Conservation (phyloP, 345 rosid species). For the Eucalyptus virginea region DNA sequence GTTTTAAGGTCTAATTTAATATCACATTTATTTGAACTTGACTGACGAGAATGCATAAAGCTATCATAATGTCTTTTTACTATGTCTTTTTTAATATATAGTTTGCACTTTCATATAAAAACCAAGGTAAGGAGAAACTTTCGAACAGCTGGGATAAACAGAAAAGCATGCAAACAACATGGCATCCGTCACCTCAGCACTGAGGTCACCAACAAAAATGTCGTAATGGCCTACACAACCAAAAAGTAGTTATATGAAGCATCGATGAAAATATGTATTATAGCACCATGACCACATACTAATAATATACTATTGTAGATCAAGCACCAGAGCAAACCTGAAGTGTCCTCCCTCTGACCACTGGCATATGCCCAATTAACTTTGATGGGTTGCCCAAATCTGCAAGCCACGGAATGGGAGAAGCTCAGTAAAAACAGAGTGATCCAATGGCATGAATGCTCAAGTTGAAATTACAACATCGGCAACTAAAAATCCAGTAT, state of each 20-base stretch:
- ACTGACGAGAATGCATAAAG: neutral
- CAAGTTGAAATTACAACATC: neutral
- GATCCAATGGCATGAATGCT: neutral
- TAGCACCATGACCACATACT: neutral
- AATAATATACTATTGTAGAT: neutral
- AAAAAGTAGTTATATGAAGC: neutral
- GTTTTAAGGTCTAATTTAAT: neutral
- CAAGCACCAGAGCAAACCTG: slow-evolving; percentile 37
- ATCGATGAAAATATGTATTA: neutral
- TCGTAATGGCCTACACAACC: slow-evolving; percentile 63
- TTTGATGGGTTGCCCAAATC: slow-evolving; percentile 98
- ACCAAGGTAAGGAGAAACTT: slow-evolving; percentile 8
- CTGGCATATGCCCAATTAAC: slow-evolving; percentile 99
- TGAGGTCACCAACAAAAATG: slow-evolving; percentile 95
- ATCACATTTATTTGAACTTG: neutral
- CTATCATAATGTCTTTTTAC: neutral
- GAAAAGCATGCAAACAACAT: slow-evolving; percentile 84
- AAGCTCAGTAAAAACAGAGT: neutral
- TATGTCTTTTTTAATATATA: neutral
- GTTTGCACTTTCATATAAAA: neutral
- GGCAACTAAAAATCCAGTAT: neutral
- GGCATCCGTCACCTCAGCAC: slow-evolving; percentile 97
- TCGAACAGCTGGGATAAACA: slow-evolving; percentile 85
- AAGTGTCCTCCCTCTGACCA: slow-evolving; percentile 97
- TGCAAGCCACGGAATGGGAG: neutral